Evolutionary conservation across 1,284 basidiomycete genomes (phyloP).

Genomic region (Cryptococcus sp.): DNA sequence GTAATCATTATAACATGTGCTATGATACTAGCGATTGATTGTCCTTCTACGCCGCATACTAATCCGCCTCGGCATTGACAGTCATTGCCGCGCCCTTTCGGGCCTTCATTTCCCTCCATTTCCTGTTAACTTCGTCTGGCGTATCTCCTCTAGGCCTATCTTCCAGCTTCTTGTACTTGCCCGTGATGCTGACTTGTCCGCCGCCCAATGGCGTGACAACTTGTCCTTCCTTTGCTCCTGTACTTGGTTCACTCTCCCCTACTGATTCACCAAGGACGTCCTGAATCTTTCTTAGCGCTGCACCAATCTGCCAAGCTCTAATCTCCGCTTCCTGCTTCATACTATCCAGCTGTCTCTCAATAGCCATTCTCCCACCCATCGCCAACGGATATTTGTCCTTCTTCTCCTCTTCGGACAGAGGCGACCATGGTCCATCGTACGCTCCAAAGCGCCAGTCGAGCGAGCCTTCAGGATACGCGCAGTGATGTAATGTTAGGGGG

Average conservation of each 20-base stretch:
- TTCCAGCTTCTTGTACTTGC: slow-evolving; percentile 68
- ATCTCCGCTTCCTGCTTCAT: slow-evolving; percentile 48
- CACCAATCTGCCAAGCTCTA: slow-evolving; percentile 64
- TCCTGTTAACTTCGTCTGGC: slow-evolving; percentile 71
- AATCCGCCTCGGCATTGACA: not conserved
- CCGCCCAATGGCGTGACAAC: slow-evolving; percentile 67
- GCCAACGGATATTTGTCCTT: slow-evolving; percentile 16
- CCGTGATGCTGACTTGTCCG: slow-evolving; percentile 63
- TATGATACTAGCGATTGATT: slow-evolving; percentile 4
- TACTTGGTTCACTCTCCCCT: slow-evolving; percentile 23
- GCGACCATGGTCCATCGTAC: slow-evolving; percentile 48
- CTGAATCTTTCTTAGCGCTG: slow-evolving; percentile 30
- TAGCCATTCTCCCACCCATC: slow-evolving; percentile 36
- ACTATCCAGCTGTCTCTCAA: slow-evolving; percentile 39
- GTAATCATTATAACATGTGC: too few relatives aligned
- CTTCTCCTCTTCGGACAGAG: slow-evolving; percentile 17
- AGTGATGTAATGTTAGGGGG: slow-evolving; percentile 91
- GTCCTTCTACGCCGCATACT: not conserved
- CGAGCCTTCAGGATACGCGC: slow-evolving; percentile 69
- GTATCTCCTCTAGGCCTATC: slow-evolving; percentile 66
- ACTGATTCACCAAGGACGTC: slow-evolving; percentile 40
- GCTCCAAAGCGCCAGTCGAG: slow-evolving; percentile 70
- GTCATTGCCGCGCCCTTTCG: slow-evolving; percentile 6
- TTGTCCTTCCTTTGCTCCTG: slow-evolving; percentile 8
- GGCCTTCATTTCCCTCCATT: slow-evolving; percentile 61